Percentiles rank a stretch among this genome's conserved stretches.
Conservation (phyloP, 768 basidiomycete genomes). For the Sporobolomyces roseus region DNA sequence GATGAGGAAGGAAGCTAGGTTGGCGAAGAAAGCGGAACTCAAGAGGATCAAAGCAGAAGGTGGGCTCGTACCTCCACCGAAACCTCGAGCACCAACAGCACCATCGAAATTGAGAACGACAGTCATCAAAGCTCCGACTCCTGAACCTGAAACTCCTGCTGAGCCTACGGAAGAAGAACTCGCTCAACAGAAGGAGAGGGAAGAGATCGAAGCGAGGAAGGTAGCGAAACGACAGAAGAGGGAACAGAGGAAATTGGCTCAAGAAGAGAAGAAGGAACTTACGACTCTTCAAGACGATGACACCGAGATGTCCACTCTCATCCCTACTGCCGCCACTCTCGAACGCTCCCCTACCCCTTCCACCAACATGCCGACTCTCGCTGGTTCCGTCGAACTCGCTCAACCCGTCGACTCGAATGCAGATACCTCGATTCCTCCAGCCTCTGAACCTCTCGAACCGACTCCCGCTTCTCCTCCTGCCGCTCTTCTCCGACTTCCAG, state of each 20-base stretch:
- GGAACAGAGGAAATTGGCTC: constrained; percentile 20
- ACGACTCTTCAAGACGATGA: constrained; percentile 2
- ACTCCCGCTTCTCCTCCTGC: constrained; percentile 48
- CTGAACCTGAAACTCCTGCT: constrained; percentile 18
- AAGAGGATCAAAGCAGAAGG: constrained; percentile 34
- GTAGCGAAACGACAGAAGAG: constrained; percentile 30
- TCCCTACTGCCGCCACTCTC: constrained; percentile 23
- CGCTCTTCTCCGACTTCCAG: constrained; percentile 64
- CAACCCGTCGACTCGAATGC: constrained; percentile 8
- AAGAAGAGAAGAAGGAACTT: constrained; percentile 9
- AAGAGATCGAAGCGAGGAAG: constrained; percentile 29
- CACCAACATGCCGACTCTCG: constrained; percentile 10
- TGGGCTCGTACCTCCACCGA: constrained; percentile 37
- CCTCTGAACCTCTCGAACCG: constrained; percentile 19
- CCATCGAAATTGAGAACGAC: neutral
- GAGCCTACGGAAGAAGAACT: constrained; percentile 27
- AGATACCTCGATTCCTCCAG: constrained; percentile 19
- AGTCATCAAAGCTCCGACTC: constrained; percentile 9
- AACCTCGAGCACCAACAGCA: constrained; percentile 37
- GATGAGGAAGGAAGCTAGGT: constrained; percentile 30
- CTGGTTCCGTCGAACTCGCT: constrained; percentile 17
- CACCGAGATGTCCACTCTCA: constrained; percentile 42
- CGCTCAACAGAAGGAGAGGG: constrained; percentile 37
- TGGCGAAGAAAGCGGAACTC: constrained; percentile 41
- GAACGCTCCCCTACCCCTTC: constrained; percentile 5